Conservation (phyloP, 345 rosid genomes). For the Cardamine chenopodiifolia region DNA sequence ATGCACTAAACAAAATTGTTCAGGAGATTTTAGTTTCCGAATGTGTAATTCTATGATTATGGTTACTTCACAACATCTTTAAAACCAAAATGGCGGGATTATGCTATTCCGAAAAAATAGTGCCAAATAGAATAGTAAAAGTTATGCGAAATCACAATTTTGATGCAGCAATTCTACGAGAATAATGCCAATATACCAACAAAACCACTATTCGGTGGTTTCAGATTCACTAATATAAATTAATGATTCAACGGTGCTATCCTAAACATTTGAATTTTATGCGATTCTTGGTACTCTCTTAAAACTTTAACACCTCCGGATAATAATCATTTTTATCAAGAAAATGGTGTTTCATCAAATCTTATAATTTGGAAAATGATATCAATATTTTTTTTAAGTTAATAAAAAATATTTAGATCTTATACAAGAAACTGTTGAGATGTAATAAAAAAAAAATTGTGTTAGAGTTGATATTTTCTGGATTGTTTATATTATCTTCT, state of each 20-base stretch:
- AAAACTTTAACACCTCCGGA: neutral
- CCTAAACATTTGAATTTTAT: neutral
- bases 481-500: constrained; percentile 3
- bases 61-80: neutral
- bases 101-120: neutral
- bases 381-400: neutral
- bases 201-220: neutral
- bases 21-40: neutral
- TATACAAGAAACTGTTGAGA: neutral
- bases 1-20: neutral
- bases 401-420: neutral
- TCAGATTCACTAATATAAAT: no score
- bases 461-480: neutral
- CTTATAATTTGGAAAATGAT: neutral
- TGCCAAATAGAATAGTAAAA: neutral
- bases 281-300: neutral
- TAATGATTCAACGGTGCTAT: no score
- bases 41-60: neutral
- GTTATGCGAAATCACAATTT: neutral
- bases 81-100: no score
- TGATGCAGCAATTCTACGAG: neutral
- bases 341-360: neutral
- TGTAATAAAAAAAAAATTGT: neutral
- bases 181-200: neutral
- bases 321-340: neutral